A percentile compares a stretch with the other conserved stretches of the same genome.
Evolutionary conservation across 306 rosid species (phyloP).

Genomic region (Sindora glabra): DNA sequence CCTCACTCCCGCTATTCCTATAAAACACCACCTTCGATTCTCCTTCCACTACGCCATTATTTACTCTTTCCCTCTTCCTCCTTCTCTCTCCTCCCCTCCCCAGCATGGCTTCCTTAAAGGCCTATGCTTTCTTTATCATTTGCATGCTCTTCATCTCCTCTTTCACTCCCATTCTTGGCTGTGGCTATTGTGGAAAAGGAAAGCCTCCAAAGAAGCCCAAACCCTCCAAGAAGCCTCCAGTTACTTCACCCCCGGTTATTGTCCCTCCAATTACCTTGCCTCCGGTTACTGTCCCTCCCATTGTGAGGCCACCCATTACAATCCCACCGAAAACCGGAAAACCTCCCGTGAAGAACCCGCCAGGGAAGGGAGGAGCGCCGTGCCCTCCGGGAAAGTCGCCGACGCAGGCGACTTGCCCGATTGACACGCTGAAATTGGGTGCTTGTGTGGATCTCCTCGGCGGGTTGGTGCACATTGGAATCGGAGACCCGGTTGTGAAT

Average conservation of each 20-base stretch:
- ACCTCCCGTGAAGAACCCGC: neutral
- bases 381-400: neutral
- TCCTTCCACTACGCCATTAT: neutral
- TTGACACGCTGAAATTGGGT: neutral
- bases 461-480: neutral
- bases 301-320: neutral
- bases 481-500: neutral
- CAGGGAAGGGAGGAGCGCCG: neutral
- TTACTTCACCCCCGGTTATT: neutral
- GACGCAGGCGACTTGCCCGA: neutral
- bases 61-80: neutral
- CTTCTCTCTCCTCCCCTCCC: too few relatives aligned
- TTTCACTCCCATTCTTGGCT: slow-evolving; percentile 59
- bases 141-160: slow-evolving; percentile 76
- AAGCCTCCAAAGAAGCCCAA: slow-evolving; percentile 39
- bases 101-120: slow-evolving; percentile 61
- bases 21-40: neutral
- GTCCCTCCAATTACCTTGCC: neutral
- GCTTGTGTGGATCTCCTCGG: neutral
- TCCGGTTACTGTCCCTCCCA: neutral
- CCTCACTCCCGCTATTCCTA: slow-evolving; percentile 27
- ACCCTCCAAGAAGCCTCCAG: slow-evolving; percentile 7
- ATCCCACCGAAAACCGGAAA: too few relatives aligned
- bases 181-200: slow-evolving; percentile 53
- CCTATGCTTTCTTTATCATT: slow-evolving; percentile 51